Conservation (phyloP, 148 eudicot genomes). For the Rhododendron simsii region DNA sequence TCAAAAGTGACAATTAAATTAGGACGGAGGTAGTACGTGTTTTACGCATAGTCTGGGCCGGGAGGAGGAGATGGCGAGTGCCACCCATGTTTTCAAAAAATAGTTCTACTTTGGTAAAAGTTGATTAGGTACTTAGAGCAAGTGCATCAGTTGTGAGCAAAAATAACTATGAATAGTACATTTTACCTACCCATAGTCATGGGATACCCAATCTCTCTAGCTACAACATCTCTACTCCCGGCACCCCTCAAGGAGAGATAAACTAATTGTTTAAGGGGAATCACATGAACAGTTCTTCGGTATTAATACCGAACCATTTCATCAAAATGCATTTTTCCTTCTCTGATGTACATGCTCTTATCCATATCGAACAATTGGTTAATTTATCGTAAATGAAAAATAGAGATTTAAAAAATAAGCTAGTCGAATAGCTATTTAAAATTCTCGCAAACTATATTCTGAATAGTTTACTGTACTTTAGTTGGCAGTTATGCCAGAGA, state of each 20-base stretch:
- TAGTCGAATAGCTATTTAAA: background rate
- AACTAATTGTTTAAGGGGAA: too few relatives aligned
- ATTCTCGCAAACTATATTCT: background rate
- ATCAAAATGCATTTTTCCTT: too few relatives aligned
- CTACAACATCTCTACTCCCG: too few relatives aligned
- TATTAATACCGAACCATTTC: too few relatives aligned
- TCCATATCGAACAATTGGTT: background rate
- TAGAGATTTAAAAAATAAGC: background rate
- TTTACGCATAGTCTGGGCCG: background rate
- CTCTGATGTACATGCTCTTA: background rate
- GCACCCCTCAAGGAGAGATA: too few relatives aligned
- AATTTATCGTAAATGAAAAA: background rate
- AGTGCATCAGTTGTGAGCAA: too few relatives aligned
- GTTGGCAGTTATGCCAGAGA: conserved; percentile 13
- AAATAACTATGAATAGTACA: too few relatives aligned
- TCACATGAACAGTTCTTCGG: too few relatives aligned
- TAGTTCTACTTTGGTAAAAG: background rate
- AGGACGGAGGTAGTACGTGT: background rate
- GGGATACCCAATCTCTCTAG: too few relatives aligned
- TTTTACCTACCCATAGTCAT: too few relatives aligned
- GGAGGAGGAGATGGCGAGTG: background rate
- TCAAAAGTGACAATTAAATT: too few relatives aligned
- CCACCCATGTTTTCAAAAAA: background rate
- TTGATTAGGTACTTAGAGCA: background rate
- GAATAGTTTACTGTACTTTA: background rate